phyloP scores from a whole-genome alignment of 2,329 filamentous ascomycete species.

The Lachnellula arida region DNA sequence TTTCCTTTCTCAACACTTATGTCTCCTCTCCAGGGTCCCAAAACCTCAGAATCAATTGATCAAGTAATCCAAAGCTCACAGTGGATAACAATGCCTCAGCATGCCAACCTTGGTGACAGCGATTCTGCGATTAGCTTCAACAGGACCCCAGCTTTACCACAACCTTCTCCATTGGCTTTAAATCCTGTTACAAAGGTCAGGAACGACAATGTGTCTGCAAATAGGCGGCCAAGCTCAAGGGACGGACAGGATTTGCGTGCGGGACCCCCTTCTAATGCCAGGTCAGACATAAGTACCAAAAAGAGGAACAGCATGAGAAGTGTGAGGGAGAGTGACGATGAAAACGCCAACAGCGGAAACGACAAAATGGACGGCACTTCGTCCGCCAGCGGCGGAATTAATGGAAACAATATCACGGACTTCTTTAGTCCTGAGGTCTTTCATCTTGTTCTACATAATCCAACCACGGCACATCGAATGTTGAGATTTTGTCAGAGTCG shows the following conservation, averaged over 20 bases:
- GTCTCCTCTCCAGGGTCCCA: not conserved
- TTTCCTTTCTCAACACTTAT: not conserved
- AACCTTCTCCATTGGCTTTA: not conserved
- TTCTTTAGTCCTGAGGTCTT: conserved; percentile 49
- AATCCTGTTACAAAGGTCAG: not conserved
- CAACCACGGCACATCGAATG: conserved; percentile 42
- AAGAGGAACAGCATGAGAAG: not conserved
- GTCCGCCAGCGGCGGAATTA: not conserved
- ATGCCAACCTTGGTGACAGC: too few relatives aligned
- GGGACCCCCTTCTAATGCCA: not conserved
- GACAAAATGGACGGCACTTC: not conserved
- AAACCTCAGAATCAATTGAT: not conserved
- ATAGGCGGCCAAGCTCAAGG: not conserved
- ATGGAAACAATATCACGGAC: conserved; percentile 33
- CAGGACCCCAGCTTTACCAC: not conserved
- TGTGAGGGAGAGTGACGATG: not conserved
- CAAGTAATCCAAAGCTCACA: not conserved
- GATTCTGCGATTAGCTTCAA: not conserved
- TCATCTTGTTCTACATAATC: conserved; percentile 45
- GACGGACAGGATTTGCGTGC: not conserved
- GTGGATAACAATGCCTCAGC: too few relatives aligned
- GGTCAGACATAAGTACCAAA: not conserved
- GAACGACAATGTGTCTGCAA: not conserved
- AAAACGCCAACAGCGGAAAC: not conserved
- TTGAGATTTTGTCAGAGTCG: conserved; percentile 45